phyloP scores from a whole-genome alignment of 2,329 filamentous ascomycete genomes.

The Monosporascus sp. region DNA sequence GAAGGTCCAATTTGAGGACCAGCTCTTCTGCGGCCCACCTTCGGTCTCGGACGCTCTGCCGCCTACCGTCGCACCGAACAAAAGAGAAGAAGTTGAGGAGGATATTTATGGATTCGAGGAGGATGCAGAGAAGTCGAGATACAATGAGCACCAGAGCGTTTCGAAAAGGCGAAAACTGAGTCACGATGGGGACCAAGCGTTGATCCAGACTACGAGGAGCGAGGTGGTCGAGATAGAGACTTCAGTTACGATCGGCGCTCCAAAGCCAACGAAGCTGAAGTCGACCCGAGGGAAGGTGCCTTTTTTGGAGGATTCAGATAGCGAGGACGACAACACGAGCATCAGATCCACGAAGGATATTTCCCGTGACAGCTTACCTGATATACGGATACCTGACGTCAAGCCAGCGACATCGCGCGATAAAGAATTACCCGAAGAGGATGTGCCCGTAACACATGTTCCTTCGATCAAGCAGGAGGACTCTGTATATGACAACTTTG shows the following conservation, averaged over 20 bases:
- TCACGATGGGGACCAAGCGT: slow-evolving; percentile 10
- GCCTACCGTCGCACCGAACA: slow-evolving; percentile 16
- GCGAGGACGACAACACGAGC: slow-evolving; percentile 35
- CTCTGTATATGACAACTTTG: slow-evolving; percentile 26
- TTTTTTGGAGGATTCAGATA: slow-evolving; percentile 67
- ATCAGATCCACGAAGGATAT: slow-evolving; percentile 2
- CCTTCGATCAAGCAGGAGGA: slow-evolving; percentile 15
- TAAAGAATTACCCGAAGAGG: slow-evolving; percentile 19
- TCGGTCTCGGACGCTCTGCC: slow-evolving; percentile 21
- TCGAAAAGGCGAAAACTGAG: slow-evolving; percentile 38
- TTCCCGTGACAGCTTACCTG: slow-evolving; percentile 1
- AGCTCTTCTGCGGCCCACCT: slow-evolving; percentile 47
- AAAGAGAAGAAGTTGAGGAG: slow-evolving; percentile 22
- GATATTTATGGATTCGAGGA: slow-evolving; percentile 29
- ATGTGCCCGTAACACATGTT: slow-evolving; percentile 15
- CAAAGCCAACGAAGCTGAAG: slow-evolving; percentile 8
- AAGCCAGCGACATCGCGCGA: slow-evolving; percentile 8
- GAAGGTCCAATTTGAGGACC: slow-evolving; percentile 56
- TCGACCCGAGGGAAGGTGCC: slow-evolving; percentile 42
- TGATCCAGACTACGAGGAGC: neutral
- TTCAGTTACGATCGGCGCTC: neutral
- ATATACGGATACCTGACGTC: slow-evolving; percentile 1
- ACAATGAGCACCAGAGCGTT: slow-evolving; percentile 20
- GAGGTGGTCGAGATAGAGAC: neutral
- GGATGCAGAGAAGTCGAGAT: slow-evolving; percentile 17